These are phyloP conservation scores for Pseudogymnoascus sp. DNA, from an alignment of 2,329 filamentous ascomycete genomes.

Conservation along the genomic window DNA sequence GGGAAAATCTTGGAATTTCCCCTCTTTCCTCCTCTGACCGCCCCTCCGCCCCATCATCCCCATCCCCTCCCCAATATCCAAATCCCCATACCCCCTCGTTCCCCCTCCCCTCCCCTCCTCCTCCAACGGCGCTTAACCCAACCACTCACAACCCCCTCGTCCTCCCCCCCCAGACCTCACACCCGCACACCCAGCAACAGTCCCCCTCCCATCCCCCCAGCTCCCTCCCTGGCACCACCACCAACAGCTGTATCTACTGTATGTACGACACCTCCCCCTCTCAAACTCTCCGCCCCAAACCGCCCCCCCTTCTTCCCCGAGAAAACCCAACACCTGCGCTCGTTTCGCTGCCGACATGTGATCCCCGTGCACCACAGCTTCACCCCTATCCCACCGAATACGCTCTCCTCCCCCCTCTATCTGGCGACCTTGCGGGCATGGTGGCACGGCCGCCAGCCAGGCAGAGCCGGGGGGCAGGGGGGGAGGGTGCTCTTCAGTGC, in stretches of 20 bases:
- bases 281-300: neutral
- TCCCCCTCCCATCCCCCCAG: neutral
- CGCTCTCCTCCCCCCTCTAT: neutral
- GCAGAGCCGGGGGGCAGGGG: neutral
- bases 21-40: neutral
- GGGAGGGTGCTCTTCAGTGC: neutral
- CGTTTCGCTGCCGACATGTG: neutral
- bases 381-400: neutral
- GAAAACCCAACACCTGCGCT: neutral
- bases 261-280: neutral
- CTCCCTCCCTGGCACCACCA: neutral
- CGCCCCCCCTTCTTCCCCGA: neutral
- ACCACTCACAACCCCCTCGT: neutral
- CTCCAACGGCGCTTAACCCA: neutral
- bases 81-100: neutral
- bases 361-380: neutral
- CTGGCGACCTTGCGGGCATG: neutral
- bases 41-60: neutral
- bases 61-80: neutral
- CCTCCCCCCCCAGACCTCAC: neutral
- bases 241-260: neutral
- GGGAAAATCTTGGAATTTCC: neutral
- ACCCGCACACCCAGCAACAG: neutral
- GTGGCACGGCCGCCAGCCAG: neutral
- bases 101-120: neutral